Base-by-base conservation (phyloP, 805 yeast species). In the Teunomyces kruisii region DNA sequence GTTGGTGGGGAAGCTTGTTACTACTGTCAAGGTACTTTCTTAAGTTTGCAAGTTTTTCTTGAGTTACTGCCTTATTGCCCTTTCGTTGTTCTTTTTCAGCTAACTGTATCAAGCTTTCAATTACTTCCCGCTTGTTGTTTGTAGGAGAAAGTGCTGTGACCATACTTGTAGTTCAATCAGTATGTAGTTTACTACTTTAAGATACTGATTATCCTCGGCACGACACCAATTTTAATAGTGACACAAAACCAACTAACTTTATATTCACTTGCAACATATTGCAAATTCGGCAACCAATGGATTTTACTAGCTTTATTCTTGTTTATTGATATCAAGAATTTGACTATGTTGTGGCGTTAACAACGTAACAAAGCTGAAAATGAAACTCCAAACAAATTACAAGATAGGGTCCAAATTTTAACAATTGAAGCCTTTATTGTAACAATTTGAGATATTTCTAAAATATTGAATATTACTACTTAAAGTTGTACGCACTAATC, bases 61-160 rank as follows among this genome's bases (percentile, higher is more conserved):
- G 54, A 4, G 75, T 67, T 9, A 71, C 61, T 13, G 72, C 57
- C 16, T 48, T 57, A 47, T 71, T 71, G 9, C 76, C 76, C 38
- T 50, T 61, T 40, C 56, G 52, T 43, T 67, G 68, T 52, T 71
- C 76, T 49, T 59, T 61, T 44, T 65, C 64, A 12, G 72, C 72
- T 39, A 71, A 45, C 42, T 52, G 52, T 19, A 67, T 48, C 17
- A 67, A 50, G 39, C 58, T 54, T 29, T 65, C 55, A 15, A 66
- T 55, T 14, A 65, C 55, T 38, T 62, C 65, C 42, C 62, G 60
- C 42, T 55, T 40, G 39, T 44, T 29, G n/a, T 16, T 37, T 14
- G 40, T 6, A 3, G 40, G 40, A 24, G 28, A 15, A 37, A 26
- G 32, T 16, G 22, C 13, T 26, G 40, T 37, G 12, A 35, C 38